Evolutionary conservation across 2,329 filamentous ascomycete species (phyloP), one percentile per base, ranked within the genome.

Genomic region (Parascedosporium putredinis): DNA sequence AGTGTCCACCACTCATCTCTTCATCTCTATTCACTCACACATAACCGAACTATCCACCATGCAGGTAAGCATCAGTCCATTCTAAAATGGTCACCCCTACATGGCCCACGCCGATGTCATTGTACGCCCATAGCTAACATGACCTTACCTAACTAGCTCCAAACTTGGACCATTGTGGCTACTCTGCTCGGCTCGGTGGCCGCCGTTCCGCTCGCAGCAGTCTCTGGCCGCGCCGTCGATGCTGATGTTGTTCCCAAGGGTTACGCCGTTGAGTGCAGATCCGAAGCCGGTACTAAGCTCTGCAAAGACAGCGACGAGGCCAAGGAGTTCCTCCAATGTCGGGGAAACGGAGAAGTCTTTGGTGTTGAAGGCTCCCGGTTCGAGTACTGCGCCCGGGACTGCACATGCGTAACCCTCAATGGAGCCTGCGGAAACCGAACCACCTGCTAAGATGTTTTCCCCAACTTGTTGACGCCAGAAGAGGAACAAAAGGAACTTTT

Each of bases 271-370:
- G 42, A 45, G 23, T 45, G 42, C 22, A 12, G 25, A 20, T 45
- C 42, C n/a, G 42, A n/a, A 6, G 42, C 10, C 2, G 42, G 42
- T 4, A 24, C 20, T 14, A 45, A 45, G 42, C 42, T 45, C 12
- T 45, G 42, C 42, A 45, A 29, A 20, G 42, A 45, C 10, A 45
- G 42, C 23, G 42, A 45, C 42, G 42, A 45, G 42, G 42, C 42
- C 42, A 25, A n/a, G n/a, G n/a, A 45, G 12, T 45, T 16, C 23
- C 22, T 45, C 12, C 42, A 45, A 23, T 45, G 42, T 23, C 42
- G 42, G n/a, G 42, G 42, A 2, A 45, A 25, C 23, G 42, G 42
- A 22, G 42, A 45, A 20, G 23, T 45, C 24, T 25, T 25, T 25
- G 23, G 23, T 5, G 42, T 45, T 20, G 23, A 45, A 20, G 42